These are phyloP conservation scores for Exobasidium cylindrosporum DNA, from an alignment of 1,284 basidiomycete genomes.

Conservation along the genomic window DNA sequence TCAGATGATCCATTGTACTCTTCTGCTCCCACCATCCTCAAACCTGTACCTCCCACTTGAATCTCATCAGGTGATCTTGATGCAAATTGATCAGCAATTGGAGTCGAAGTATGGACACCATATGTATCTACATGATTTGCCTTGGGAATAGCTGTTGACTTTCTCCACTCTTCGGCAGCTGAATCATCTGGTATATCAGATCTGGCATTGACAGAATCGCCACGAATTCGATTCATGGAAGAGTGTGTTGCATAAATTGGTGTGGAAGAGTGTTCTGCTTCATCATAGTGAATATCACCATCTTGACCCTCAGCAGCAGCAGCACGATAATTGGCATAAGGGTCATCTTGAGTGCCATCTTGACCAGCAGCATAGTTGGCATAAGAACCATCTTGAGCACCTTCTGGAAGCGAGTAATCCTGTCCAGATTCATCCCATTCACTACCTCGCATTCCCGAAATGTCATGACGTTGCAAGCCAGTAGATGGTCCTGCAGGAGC, in stretches of 20 bases:
- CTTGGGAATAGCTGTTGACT: background rate
- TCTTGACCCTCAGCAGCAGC: background rate
- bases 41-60: constrained; percentile 4
- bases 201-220: background rate
- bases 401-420: constrained; percentile 5
- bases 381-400: background rate
- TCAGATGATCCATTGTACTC: background rate
- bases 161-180: constrained; percentile 7
- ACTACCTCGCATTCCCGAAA: constrained; percentile 15
- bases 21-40: constrained; percentile 3
- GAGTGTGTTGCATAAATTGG: constrained; percentile 20
- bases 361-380: constrained; percentile 19
- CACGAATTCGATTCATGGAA: background rate
- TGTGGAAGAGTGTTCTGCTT: background rate
- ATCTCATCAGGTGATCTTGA: constrained; percentile 7
- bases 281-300: background rate
- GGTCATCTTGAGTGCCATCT: background rate
- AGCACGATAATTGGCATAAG: background rate
- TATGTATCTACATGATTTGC: background rate
- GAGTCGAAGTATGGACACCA: background rate
- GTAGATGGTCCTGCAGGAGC: constrained; percentile 26
- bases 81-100: constrained; percentile 12
- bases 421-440: constrained; percentile 24
- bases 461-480: constrained; percentile 14
- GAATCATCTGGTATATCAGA: constrained; percentile 1